Percentiles rank a stretch among this genome's conserved stretches.
These are phyloP conservation scores for Discostella pseudostelligera DNA, from an alignment of 108 stramenopile species.

Conservation along the genomic window DNA sequence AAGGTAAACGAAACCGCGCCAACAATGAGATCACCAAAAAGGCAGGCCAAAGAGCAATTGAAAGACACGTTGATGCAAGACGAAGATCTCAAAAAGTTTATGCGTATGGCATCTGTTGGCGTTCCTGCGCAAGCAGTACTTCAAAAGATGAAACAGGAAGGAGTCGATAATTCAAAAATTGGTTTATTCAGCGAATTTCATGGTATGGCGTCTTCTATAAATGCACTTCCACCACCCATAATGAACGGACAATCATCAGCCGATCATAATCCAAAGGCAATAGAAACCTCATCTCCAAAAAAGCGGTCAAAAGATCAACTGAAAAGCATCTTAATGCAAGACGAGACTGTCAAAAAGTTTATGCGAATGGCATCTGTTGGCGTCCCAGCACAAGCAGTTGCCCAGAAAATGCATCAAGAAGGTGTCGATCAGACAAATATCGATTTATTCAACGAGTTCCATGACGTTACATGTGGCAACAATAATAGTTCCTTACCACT, in stretches of 20 bases:
- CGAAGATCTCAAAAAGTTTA: slow-evolving; percentile 9
- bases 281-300: background rate
- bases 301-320: background rate
- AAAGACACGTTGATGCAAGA: slow-evolving; percentile 3
- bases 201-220: background rate
- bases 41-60: slow-evolving; percentile 2
- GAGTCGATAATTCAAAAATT: slow-evolving; percentile 15
- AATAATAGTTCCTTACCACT: background rate
- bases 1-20: background rate
- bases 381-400: slow-evolving; percentile 20
- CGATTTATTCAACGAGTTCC: background rate
- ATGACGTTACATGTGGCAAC: background rate
- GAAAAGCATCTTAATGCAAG: background rate
- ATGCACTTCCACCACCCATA: background rate
- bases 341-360: slow-evolving; percentile 2
- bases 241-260: too few species aligned
- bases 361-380: slow-evolving; percentile 18
- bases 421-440: slow-evolving; percentile 10
- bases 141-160: slow-evolving; percentile 31
- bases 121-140: slow-evolving; percentile 22
- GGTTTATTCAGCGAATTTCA: slow-evolving; percentile 1
- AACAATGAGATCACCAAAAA: background rate
- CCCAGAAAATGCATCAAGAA: slow-evolving; percentile 26
- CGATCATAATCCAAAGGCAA: too few species aligned
- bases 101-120: slow-evolving; percentile 21